Conservation (phyloP, 192 early-diverging fungal genomes). For the Spizellomyces sp. region DNA sequence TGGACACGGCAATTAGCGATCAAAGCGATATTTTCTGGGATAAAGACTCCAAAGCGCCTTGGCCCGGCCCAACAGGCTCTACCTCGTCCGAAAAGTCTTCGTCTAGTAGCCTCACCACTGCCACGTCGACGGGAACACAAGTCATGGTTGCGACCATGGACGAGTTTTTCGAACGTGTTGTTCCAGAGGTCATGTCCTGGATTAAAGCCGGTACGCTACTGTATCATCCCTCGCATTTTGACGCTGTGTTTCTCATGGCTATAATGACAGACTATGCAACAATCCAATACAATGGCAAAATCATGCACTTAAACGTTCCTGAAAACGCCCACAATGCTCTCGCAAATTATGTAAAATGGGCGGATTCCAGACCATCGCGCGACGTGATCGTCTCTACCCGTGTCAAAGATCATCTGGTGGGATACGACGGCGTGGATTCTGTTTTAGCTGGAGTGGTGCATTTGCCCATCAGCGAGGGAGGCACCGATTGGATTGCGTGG, state of each 20-base stretch:
- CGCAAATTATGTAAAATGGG: neutral
- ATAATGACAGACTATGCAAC: neutral
- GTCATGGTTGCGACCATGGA: neutral
- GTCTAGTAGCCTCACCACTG: neutral
- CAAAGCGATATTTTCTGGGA: neutral
- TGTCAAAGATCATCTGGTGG: neutral
- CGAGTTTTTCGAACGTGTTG: neutral
- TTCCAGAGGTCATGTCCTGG: neutral
- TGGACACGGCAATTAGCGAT: neutral
- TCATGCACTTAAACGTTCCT: neutral
- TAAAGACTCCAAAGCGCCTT: neutral
- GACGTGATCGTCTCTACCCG: neutral
- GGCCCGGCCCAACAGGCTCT: neutral
- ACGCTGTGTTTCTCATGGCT: neutral
- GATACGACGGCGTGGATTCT: neutral
- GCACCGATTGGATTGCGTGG: conserved; percentile 4
- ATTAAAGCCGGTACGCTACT: neutral
- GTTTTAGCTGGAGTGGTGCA: neutral
- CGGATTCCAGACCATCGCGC: neutral
- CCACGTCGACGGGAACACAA: neutral
- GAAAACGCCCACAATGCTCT: neutral
- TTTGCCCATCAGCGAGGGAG: neutral
- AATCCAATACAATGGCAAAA: neutral
- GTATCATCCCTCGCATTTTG: neutral
- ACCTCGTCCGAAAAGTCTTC: neutral